Percentiles rank a stretch among this genome's conserved stretches.
phyloP scores from a whole-genome alignment of 371 early-diverging fungal genomes.

The Mortierella sp. region DNA sequence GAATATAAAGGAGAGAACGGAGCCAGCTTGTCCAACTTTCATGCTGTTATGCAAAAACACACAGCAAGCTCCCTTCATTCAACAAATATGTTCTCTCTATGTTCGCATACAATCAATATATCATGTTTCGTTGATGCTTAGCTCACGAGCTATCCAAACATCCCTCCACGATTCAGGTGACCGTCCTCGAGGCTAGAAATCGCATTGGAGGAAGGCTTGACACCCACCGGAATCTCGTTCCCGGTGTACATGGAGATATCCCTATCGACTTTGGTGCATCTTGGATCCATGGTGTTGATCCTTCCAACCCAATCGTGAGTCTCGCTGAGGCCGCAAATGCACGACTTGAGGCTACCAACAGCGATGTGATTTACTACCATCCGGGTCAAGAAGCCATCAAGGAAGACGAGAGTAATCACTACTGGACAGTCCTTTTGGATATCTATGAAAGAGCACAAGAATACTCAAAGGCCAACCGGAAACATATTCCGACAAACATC shows the following conservation, averaged over 20 bases:
- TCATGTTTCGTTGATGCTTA: constrained; percentile 18
- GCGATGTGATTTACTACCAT: constrained; percentile 39
- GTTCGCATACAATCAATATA: constrained; percentile 1
- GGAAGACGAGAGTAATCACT: constrained; percentile 47
- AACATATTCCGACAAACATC: constrained; percentile 25
- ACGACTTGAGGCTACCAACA: constrained; percentile 48
- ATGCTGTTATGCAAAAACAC: neutral
- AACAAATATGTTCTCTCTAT: neutral
- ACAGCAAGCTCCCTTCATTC: neutral
- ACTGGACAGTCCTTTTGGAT: constrained; percentile 52
- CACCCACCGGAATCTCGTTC: constrained; percentile 42
- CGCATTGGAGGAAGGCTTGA: constrained; percentile 54
- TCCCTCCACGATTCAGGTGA: constrained; percentile 53
- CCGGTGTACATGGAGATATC: constrained; percentile 27
- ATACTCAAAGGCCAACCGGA: constrained; percentile 34
- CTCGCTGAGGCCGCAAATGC: constrained; percentile 32
- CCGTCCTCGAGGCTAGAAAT: constrained; percentile 53
- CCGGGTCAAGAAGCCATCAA: constrained; percentile 32
- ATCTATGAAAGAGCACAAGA: constrained; percentile 41
- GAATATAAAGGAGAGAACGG: neutral
- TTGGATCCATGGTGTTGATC: constrained; percentile 54
- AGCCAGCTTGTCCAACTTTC: neutral
- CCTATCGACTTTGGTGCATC: constrained; percentile 56
- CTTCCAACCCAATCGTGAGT: constrained; percentile 44
- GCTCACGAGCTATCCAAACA: constrained; percentile 56